Conservation (phyloP, 306 rosid species). For the Quercus aquifolioides region DNA sequence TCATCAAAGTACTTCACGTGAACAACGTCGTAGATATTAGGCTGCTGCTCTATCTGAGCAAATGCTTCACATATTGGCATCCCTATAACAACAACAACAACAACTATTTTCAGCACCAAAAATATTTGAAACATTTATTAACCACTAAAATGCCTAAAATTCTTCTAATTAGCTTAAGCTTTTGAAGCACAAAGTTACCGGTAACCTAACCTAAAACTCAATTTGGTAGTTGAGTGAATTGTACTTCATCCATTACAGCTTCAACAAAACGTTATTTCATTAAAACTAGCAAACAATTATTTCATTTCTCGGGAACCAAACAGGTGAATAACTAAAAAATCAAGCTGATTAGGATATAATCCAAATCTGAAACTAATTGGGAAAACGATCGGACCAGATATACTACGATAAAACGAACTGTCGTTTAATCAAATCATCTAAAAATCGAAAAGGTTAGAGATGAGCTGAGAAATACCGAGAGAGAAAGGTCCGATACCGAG, state of each 20-base stretch:
- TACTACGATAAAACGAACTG: neutral
- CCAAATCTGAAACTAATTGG: neutral
- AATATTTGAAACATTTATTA: neutral
- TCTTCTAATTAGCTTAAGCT: slow-evolving; percentile 1
- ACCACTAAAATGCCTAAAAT: slow-evolving; percentile 6
- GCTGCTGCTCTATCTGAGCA: slow-evolving; percentile 89
- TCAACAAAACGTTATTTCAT: neutral
- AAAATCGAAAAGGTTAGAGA: neutral
- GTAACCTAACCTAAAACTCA: neutral
- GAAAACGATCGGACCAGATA: neutral
- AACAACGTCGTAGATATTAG: slow-evolving; percentile 89
- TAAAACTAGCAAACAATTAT: neutral
- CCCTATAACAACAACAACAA: slow-evolving; percentile 44
- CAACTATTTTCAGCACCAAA: neutral
- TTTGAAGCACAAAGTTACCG: neutral
- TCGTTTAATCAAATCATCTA: neutral
- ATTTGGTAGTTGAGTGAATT: neutral
- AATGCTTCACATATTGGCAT: slow-evolving; percentile 98
- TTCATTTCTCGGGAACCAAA: neutral
- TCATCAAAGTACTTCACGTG: slow-evolving; percentile 94
- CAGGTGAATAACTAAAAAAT: neutral
- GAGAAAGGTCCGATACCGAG: slow-evolving; percentile 87
- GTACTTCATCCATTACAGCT: neutral
- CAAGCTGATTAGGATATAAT: neutral
- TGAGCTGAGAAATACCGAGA: slow-evolving; percentile 43